Evolutionary conservation across 2,329 filamentous ascomycete species (phyloP), one percentile per base, ranked within the genome.

Genomic region (Fusarium sp.): DNA sequence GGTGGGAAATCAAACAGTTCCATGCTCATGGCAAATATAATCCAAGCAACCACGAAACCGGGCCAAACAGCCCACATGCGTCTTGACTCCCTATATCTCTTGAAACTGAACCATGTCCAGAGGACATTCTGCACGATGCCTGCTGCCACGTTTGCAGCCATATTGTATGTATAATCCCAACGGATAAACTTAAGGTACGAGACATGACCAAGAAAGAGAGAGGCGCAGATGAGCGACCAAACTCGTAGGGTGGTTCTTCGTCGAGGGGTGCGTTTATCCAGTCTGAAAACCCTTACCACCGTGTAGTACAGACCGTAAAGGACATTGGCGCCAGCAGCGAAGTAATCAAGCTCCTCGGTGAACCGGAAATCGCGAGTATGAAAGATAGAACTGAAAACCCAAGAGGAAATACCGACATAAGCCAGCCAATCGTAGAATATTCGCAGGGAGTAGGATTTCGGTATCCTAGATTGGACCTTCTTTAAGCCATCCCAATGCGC

Each of bases 151-250:
- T 98, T 99, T 56, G 95, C 96, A 3, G 92, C 90, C 94, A 99
- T 98, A 80, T 99, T 99, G 84, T 99, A 99, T 9, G 92, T 93
- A 81, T 99, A 99, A 81, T 98, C 93, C 93, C 96, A 99, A 22
- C 87, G 86, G 86, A 95, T 93, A 75, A 94, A 89, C 78, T 92
- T 94, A 60, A 99, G 86, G 81, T 97, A 99, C 49, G 85, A 88
- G 52, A 98, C 90, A 80, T 99, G 96, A 60, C 88, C 84, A 31
- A 86, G 78, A 81, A 97, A 99, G 57, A 97, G 83, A 18, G 83
- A 71, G 31, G 89, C 80, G 80, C 96, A 99, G 12, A 93, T 73
- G 17, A 86, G 78, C 2, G 94, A 95, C 95, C 95, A 98, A 27
- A 89, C 79, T 50, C 92, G 86, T 60, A 96, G 85, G 53, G 94